These are phyloP conservation scores for Yamadazyma taylorii DNA, from an alignment of 1,139 yeast species.

Conservation along the genomic window DNA sequence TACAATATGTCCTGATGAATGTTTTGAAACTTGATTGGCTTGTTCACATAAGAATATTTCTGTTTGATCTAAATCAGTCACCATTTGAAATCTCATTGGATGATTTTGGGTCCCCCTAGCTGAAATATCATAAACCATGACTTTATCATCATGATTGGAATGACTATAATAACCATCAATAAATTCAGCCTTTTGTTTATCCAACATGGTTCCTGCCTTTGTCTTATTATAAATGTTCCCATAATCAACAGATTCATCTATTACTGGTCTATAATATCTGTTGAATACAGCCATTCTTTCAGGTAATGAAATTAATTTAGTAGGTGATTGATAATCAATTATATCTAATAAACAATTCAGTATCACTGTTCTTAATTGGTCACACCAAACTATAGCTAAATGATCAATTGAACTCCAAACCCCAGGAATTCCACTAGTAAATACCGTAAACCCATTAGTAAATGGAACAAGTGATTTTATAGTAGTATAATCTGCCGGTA, in stretches of 20 bases:
- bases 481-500: conserved; percentile 93
- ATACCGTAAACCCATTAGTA: conserved; percentile 77
- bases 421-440: conserved; percentile 80
- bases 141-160: not conserved
- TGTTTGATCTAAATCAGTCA: not conserved
- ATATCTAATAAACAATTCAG: conserved; percentile 62
- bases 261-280: conserved; percentile 25
- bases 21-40: not conserved
- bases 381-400: conserved; percentile 96
- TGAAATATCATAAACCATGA: not conserved
- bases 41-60: not conserved
- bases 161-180: not conserved
- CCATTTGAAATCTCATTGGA: not conserved
- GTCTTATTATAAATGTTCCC: not conserved
- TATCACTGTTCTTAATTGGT: conserved; percentile 69
- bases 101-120: not conserved
- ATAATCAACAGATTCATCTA: not conserved
- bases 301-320: conserved; percentile 48
- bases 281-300: conserved; percentile 61
- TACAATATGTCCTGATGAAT: not conserved
- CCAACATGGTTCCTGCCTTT: not conserved
- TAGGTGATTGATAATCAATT: conserved; percentile 45
- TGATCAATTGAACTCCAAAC: conserved; percentile 98
- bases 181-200: not conserved
- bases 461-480: conserved; percentile 72